These are phyloP conservation scores for Ustilago lituana DNA, from an alignment of 1,284 basidiomycete species.

Conservation along the genomic window DNA sequence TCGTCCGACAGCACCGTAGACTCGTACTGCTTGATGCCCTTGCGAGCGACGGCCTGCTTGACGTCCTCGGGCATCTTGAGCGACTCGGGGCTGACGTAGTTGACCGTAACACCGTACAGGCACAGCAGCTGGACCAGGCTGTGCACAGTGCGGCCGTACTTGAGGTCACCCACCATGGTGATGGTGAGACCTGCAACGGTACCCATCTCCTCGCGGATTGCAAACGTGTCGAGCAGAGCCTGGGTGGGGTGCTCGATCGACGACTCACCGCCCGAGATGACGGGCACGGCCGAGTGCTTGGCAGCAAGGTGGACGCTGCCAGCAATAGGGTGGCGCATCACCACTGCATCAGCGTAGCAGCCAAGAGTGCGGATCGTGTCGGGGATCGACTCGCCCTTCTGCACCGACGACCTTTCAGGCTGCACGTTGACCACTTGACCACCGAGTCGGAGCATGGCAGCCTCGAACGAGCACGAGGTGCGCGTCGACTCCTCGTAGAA, in stretches of 20 bases:
- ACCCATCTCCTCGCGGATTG: conserved; percentile 96
- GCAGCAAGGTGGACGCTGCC: conserved; percentile 79
- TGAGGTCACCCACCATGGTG: conserved; percentile 90
- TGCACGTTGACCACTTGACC: conserved; percentile 90
- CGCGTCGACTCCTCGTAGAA: conserved; percentile 99
- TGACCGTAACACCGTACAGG: conserved; percentile 84
- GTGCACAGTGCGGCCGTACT: conserved; percentile 98
- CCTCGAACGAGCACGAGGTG: conserved; percentile 89
- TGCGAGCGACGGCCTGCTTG: conserved; percentile 74
- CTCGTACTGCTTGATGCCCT: conserved; percentile 76
- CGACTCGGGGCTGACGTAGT: conserved; percentile 92
- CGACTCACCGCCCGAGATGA: conserved; percentile 97
- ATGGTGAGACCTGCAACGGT: conserved; percentile 96
- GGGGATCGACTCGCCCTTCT: conserved; percentile 91
- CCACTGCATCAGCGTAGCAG: conserved; percentile 94
- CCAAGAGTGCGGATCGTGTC: conserved; percentile 95
- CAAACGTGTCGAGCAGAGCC: conserved; percentile 83
- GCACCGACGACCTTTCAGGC: conserved; percentile 84
- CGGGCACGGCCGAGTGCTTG: conserved; percentile 92
- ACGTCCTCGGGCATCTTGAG: conserved; percentile 91
- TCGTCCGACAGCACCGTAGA: conserved; percentile 83
- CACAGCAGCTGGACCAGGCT: conserved; percentile 91
- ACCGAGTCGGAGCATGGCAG: conserved; percentile 97
- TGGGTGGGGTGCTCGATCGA: conserved; percentile 98
- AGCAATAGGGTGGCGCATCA: conserved; percentile 91